Conservation (phyloP, 768 basidiomycete species). For the Leucosporidium yakuticum region DNA sequence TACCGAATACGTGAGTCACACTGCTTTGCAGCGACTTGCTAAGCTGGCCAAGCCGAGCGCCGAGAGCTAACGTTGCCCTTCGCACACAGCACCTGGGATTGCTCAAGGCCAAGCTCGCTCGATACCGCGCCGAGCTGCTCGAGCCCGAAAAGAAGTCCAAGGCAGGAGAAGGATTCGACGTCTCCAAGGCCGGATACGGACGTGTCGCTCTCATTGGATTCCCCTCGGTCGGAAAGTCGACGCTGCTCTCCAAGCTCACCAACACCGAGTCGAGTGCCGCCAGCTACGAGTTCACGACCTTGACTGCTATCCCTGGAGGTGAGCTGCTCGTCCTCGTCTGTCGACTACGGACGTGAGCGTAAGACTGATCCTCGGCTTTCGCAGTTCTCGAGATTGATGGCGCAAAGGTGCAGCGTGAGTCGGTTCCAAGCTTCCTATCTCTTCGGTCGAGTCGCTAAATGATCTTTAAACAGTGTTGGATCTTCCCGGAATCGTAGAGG, state of each 20-base stretch:
- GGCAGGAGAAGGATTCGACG: conserved; percentile 35
- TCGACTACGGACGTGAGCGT: too few species aligned
- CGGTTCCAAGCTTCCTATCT: background rate
- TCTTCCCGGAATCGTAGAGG: conserved; percentile 42
- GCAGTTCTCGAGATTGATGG: conserved; percentile 83
- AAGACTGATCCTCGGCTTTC: too few species aligned
- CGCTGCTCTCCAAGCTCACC: conserved; percentile 82
- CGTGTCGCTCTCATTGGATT: conserved; percentile 78
- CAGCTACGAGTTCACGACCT: conserved; percentile 78
- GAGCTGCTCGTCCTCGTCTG: background rate
- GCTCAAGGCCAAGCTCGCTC: conserved; percentile 70
- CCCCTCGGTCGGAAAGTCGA: conserved; percentile 93
- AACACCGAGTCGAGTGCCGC: conserved; percentile 83
- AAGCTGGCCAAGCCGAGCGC: background rate
- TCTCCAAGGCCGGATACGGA: conserved; percentile 39
- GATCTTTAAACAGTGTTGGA: conserved; percentile 31
- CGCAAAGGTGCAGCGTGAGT: conserved; percentile 66
- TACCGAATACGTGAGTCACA: too few species aligned
- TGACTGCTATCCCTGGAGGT: conserved; percentile 78
- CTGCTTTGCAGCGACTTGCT: too few species aligned
- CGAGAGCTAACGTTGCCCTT: background rate
- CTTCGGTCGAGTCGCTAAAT: background rate
- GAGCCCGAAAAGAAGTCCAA: conserved; percentile 70
- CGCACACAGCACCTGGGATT: conserved; percentile 44
- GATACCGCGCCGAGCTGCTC: conserved; percentile 88